phyloP scores from a whole-genome alignment of 257 asterid genomes.

The Orobanche coerulescens region DNA sequence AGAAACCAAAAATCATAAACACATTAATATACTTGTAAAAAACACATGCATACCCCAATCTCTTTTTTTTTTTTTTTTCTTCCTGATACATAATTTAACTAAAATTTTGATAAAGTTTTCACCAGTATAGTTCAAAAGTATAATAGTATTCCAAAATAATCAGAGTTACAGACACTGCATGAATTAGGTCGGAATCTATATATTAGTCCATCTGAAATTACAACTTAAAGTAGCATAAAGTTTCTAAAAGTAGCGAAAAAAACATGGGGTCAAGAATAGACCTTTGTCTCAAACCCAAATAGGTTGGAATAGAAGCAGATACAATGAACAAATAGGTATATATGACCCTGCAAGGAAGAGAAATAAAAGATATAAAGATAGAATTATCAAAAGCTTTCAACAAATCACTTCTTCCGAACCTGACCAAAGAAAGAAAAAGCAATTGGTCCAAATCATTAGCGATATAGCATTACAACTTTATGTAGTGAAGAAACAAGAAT shows the following conservation, averaged over 20 bases:
- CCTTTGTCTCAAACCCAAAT: constrained; percentile 98
- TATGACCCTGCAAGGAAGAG: constrained; percentile 81
- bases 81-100: not conserved
- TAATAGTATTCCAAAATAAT: not conserved
- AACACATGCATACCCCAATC: not conserved
- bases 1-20: constrained; percentile 11
- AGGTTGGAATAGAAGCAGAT: constrained; percentile 96
- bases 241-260: not conserved
- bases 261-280: constrained; percentile 23
- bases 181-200: not conserved
- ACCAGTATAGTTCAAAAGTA: not conserved
- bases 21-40: not conserved
- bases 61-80: not conserved
- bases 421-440: not conserved
- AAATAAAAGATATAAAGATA: constrained; percentile 1
- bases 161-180: constrained; percentile 2
- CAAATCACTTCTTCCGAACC: not conserved
- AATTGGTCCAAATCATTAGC: constrained; percentile 6
- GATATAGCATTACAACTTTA: not conserved
- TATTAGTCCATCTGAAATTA: not conserved
- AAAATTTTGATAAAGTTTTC: not conserved
- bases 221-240: not conserved
- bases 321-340: constrained; percentile 70
- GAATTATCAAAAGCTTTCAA: not conserved
- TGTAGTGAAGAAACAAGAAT: constrained; percentile 8